phyloP scores from a whole-genome alignment of 805 yeast species.

The Dipodascus geniculatus region DNA sequence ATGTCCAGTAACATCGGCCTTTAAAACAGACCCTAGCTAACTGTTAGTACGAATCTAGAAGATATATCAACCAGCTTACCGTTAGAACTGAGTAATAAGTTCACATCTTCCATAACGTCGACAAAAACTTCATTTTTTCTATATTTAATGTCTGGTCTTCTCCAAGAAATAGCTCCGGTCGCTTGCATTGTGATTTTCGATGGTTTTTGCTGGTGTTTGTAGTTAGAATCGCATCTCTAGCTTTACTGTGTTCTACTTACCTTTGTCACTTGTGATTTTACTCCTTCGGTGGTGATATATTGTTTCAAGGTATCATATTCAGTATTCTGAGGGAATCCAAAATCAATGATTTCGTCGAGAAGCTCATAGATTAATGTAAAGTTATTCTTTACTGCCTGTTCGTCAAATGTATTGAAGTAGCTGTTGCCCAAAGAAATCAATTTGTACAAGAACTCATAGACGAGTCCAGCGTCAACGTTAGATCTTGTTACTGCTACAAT shows the following conservation, averaged over 20 bases:
- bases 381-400: conserved; percentile 46
- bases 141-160: conserved; percentile 58
- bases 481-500: conserved; percentile 82
- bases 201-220: conserved; percentile 8
- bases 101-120: conserved; percentile 65
- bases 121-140: conserved; percentile 71
- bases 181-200: conserved; percentile 25
- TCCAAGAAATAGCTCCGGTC: conserved; percentile 49
- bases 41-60: not conserved
- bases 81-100: conserved; percentile 52
- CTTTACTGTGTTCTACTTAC: conserved; percentile 1
- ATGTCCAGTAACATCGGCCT: conserved; percentile 67
- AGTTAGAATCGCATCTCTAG: conserved; percentile 7
- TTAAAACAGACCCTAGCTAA: conserved; percentile 34
- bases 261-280: conserved; percentile 11
- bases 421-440: conserved; percentile 42
- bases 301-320: conserved; percentile 36
- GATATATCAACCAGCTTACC: conserved; percentile 26
- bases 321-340: conserved; percentile 63
- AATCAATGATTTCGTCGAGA: conserved; percentile 63
- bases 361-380: conserved; percentile 64
- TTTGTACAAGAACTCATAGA: conserved; percentile 67
- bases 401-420: conserved; percentile 33
- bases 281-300: conserved; percentile 26
- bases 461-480: conserved; percentile 70